Evolutionary conservation across 2,329 filamentous ascomycete genomes (phyloP).

Genomic region (Kalaharituber pfeilii): DNA sequence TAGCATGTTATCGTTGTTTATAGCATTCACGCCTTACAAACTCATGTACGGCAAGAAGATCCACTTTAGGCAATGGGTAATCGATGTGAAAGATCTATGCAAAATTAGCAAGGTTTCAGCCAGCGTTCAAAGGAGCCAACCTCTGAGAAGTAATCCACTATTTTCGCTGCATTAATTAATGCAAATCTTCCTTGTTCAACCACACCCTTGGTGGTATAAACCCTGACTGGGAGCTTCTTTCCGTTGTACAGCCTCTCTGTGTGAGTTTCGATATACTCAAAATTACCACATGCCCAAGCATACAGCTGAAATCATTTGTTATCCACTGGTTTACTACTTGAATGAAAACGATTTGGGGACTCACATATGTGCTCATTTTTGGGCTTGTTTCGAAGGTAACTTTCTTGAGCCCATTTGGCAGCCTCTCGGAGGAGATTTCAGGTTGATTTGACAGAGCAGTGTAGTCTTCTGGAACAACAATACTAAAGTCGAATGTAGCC

Average conservation of each 20-base stretch:
- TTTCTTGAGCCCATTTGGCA: constrained; percentile 35
- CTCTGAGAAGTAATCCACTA: constrained; percentile 92
- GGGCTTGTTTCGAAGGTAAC: constrained; percentile 72
- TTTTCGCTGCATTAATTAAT: constrained; percentile 75
- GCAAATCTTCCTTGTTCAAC: constrained; percentile 84
- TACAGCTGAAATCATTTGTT: constrained; percentile 55
- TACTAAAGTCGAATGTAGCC: constrained; percentile 82
- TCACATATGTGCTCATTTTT: constrained; percentile 68
- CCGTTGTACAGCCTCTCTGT: constrained; percentile 83
- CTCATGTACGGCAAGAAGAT: constrained; percentile 80
- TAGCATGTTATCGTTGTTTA: neutral
- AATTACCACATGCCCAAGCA: constrained; percentile 90
- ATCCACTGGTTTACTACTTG: neutral
- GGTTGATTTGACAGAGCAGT: constrained; percentile 55
- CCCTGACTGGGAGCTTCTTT: constrained; percentile 63
- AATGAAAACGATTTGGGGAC: constrained; percentile 17
- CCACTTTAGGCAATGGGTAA: constrained; percentile 82
- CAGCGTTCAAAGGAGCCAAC: constrained; percentile 20
- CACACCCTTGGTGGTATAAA: constrained; percentile 89
- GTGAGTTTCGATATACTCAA: constrained; percentile 85
- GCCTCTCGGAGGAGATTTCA: constrained; percentile 36
- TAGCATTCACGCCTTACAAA: constrained; percentile 45
- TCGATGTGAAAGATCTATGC: constrained; percentile 66
- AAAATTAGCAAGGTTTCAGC: neutral
- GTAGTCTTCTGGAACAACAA: constrained; percentile 78